Conservation (phyloP, 495 filamentous ascomycete species). For the Chaetomidium leptoderma region DNA sequence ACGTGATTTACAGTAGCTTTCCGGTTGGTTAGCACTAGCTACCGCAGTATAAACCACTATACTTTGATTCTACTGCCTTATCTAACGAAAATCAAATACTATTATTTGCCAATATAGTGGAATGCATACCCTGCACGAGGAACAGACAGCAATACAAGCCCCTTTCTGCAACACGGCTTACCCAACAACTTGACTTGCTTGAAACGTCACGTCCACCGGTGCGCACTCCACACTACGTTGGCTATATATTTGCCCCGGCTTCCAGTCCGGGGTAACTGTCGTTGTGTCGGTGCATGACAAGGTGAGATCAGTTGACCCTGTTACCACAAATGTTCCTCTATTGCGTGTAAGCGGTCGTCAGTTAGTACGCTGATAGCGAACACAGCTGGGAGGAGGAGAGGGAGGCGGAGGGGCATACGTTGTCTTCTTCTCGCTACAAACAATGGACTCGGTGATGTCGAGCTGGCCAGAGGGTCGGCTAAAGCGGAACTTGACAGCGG, state of each 20-base stretch:
- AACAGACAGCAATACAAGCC: no score
- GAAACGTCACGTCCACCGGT: conserved; percentile 23
- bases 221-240: conserved; percentile 31
- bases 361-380: no score
- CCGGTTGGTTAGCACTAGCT: no score
- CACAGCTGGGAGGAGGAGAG: no score
- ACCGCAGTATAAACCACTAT: no score
- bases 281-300: conserved; percentile 37
- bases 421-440: conserved; percentile 25
- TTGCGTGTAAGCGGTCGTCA: background rate
- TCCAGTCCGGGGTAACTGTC: conserved; percentile 40
- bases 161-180: no score
- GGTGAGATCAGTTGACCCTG: conserved; percentile 32
- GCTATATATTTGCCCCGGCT: conserved; percentile 38
- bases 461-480: conserved; percentile 31
- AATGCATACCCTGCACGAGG: no score
- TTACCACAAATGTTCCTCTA: conserved; percentile 34
- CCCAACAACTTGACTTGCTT: background rate
- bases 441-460: conserved; percentile 36
- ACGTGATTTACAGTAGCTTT: no score
- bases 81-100: no score
- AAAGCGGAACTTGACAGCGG: conserved; percentile 33
- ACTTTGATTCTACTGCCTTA: no score
- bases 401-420: conserved; percentile 27
- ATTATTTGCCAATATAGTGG: no score